Evolutionary conservation across 768 basidiomycete genomes (phyloP).

Genomic region (Boletus rubropictus): DNA sequence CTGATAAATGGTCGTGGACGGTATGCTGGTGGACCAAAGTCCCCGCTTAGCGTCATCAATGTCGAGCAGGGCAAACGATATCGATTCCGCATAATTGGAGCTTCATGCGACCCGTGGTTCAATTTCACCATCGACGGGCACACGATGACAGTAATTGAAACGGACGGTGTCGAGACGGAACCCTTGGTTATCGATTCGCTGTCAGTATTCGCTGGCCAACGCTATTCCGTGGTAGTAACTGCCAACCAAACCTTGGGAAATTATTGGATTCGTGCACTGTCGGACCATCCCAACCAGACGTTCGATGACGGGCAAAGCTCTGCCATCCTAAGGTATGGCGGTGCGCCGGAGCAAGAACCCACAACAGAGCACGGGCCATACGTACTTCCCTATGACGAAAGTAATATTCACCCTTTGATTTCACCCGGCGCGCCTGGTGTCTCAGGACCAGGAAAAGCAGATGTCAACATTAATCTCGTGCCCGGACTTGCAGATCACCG

Average conservation of each 20-base stretch:
- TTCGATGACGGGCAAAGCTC: slow-evolving; percentile 27
- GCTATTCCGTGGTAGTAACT: slow-evolving; percentile 42
- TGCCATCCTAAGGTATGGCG: slow-evolving; percentile 20
- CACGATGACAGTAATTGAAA: slow-evolving; percentile 35
- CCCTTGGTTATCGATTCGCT: slow-evolving; percentile 36
- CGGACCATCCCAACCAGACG: slow-evolving; percentile 23
- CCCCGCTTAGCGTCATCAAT: slow-evolving; percentile 29
- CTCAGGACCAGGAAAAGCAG: slow-evolving; percentile 20
- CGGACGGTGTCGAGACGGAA: slow-evolving; percentile 35
- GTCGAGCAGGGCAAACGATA: slow-evolving; percentile 33
- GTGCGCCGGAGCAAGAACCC: slow-evolving; percentile 25
- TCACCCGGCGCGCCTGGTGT: slow-evolving; percentile 21
- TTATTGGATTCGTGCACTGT: slow-evolving; percentile 31
- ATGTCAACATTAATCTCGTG: slow-evolving; percentile 21
- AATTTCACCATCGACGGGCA: slow-evolving; percentile 26
- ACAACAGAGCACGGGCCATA: slow-evolving; percentile 17
- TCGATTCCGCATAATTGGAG: slow-evolving; percentile 34
- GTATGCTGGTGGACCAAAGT: slow-evolving; percentile 19
- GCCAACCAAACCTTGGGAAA: slow-evolving; percentile 38
- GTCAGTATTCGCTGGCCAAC: slow-evolving; percentile 36
- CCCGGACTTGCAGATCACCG: background rate
- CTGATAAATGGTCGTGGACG: slow-evolving; percentile 39
- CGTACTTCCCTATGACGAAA: slow-evolving; percentile 12
- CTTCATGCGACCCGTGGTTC: slow-evolving; percentile 31
- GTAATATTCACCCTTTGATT: slow-evolving; percentile 16